Evolutionary conservation across 2,329 filamentous ascomycete genomes (phyloP), one percentile per base, ranked within the genome.

Genomic region (Fusarium keratoplasticum): DNA sequence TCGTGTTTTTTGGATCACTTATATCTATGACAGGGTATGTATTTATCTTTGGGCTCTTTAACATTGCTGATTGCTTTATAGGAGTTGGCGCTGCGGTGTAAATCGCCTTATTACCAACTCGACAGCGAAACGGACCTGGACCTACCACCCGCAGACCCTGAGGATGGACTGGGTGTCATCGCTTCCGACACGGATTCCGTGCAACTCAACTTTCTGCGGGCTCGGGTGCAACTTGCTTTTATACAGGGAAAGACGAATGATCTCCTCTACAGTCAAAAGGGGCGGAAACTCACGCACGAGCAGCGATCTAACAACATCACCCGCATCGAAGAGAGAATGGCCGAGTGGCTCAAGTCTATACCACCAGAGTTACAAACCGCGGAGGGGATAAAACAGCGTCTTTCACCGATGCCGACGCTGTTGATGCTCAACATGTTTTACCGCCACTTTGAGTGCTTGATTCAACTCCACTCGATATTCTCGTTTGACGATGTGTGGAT

Each of bases 1-100:
- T 11, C 80, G 81, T 7, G 42, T 84, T 9, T 84, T 84, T 61
- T 84, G 82, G 82, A 74, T 84, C 10, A 76, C 78, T 6, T 84
- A 84, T 25, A 70, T 76, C 3, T 72, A 83, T 22, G 83, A 84
- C 27, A 82, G 70, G 27, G 76, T 71, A 61, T 2, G 67, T 35
- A 9, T n/a, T 11, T 13, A 4, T 11, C 14, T 13, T 1, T 18
- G 20, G 27, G 7, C 1, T n/a, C 4, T n/a, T 18, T 29, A n/a
- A 3, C 16, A 29, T 13, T 6, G 8, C 65, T 68, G 4, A 74
- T 10, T 10, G 0, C 3, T 11, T 10, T 1, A 0, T 20, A 84
- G 76, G 82, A 84, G 44, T 74, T 84, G n/a, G 81, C 82, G 31
- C 67, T 84, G 11, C 78, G 78, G 4, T 77, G 79, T 7, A 76